Conservation (phyloP, 345 rosid genomes). For the Hevea brasiliensis region DNA sequence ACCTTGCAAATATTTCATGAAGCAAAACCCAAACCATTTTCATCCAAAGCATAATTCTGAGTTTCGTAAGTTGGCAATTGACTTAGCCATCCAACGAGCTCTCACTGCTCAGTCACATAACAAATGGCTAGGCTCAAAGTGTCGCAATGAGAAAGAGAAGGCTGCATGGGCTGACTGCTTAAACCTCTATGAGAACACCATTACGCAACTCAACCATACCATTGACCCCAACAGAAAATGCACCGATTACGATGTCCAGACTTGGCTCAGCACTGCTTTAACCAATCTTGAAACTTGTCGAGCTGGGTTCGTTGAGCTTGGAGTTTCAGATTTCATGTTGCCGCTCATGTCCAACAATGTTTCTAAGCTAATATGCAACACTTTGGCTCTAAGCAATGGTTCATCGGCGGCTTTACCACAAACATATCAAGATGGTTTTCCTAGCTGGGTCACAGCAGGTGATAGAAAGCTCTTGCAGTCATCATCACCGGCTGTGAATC, state of each 20-base stretch:
- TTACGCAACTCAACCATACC: constrained; percentile 59
- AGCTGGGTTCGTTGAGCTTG: constrained; percentile 60
- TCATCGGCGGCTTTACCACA: constrained; percentile 31
- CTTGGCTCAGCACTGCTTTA: constrained; percentile 85
- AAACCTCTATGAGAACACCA: constrained; percentile 51
- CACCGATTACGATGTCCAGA: constrained; percentile 63
- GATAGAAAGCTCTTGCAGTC: constrained; percentile 63
- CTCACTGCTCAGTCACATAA: constrained; percentile 45
- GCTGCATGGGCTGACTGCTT: constrained; percentile 88
- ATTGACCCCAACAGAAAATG: constrained; percentile 43
- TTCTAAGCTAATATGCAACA: constrained; percentile 59
- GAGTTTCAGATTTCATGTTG: constrained; percentile 44
- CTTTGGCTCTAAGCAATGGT: constrained; percentile 53
- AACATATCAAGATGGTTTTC: constrained; percentile 49
- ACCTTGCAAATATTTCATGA: constrained; percentile 58
- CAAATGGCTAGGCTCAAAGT: constrained; percentile 51
- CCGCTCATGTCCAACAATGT: constrained; percentile 71
- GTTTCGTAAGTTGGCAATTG: constrained; percentile 45
- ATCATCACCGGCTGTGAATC: constrained; percentile 36
- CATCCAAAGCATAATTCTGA: constrained; percentile 43
- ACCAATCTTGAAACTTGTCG: constrained; percentile 76
- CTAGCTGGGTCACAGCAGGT: constrained; percentile 61
- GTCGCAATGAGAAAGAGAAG: constrained; percentile 54
- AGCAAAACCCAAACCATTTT: constrained; percentile 21
- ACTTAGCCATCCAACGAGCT: constrained; percentile 59